These are phyloP conservation scores for Lolium perenne DNA, from an alignment of 176 grass and related monocot genomes.

Conservation along the genomic window DNA sequence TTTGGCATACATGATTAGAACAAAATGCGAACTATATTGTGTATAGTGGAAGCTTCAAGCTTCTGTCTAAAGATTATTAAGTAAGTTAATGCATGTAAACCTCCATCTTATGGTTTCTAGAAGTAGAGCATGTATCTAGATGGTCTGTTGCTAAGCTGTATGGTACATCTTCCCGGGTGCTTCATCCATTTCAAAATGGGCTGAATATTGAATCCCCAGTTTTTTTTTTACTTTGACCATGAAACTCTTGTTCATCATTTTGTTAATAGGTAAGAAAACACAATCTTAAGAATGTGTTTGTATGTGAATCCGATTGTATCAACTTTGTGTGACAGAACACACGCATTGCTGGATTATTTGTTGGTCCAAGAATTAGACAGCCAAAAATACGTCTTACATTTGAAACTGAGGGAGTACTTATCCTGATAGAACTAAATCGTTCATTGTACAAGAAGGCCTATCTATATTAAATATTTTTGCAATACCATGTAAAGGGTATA, in stretches of 20 bases:
- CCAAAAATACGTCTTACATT: background rate
- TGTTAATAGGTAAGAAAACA: background rate
- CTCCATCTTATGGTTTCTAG: background rate
- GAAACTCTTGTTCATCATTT: too few relatives aligned
- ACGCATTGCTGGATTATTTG: background rate
- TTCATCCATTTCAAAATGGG: too few relatives aligned
- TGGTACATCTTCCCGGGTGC: background rate
- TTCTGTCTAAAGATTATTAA: background rate
- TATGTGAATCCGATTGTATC: background rate
- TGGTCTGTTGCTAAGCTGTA: background rate
- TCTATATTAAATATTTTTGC: too few relatives aligned
- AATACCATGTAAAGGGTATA: too few relatives aligned
- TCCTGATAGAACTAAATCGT: too few relatives aligned
- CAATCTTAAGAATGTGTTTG: background rate
- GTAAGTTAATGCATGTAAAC: background rate
- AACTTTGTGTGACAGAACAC: background rate
- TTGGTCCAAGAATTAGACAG: background rate
- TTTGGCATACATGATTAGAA: conserved; percentile 14
- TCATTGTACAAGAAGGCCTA: too few relatives aligned
- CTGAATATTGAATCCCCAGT: too few relatives aligned
- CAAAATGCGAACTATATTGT: background rate
- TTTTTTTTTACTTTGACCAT: too few relatives aligned
- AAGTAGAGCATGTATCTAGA: conserved; percentile 1
- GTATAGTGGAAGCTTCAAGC: background rate
- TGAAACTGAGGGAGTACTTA: background rate